Percentiles rank a stretch among this genome's conserved stretches.
phyloP scores from a whole-genome alignment of 2,329 filamentous ascomycete species.

The Fusarium metavorans region DNA sequence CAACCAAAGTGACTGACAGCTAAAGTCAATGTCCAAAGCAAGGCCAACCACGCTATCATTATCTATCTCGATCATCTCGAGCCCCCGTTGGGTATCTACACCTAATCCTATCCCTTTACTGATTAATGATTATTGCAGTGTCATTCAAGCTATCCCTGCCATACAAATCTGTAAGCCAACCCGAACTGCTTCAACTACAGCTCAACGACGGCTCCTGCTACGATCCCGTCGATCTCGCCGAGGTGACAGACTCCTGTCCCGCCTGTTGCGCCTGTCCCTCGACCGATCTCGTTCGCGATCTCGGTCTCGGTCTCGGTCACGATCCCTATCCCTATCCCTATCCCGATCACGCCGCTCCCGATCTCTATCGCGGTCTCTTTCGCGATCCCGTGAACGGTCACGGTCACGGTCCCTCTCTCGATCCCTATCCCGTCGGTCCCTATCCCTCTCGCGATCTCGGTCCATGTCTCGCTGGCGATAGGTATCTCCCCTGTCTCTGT shows the following conservation, averaged over 20 bases:
- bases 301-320: constrained; percentile 30
- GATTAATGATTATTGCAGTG: neutral
- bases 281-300: constrained; percentile 36
- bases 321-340: constrained; percentile 37
- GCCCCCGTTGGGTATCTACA: constrained; percentile 35
- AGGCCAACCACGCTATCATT: neutral
- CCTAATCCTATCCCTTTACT: neutral
- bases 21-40: neutral
- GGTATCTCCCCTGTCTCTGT: constrained; percentile 21
- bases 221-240: constrained; percentile 51
- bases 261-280: constrained; percentile 41
- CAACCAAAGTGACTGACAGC: neutral
- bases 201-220: constrained; percentile 56
- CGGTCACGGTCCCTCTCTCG: constrained; percentile 43
- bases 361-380: constrained; percentile 48
- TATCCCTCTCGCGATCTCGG: constrained; percentile 46
- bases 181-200: constrained; percentile 47
- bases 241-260: constrained; percentile 49
- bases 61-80: neutral
- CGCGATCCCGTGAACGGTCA: constrained; percentile 50
- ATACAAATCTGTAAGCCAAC: constrained; percentile 31
- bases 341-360: constrained; percentile 46
- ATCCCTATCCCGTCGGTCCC: constrained; percentile 37
- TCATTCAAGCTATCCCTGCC: neutral
- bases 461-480: constrained; percentile 41